phyloP scores from a whole-genome alignment of 768 basidiomycete species.

The Tricholoma flavovirens region DNA sequence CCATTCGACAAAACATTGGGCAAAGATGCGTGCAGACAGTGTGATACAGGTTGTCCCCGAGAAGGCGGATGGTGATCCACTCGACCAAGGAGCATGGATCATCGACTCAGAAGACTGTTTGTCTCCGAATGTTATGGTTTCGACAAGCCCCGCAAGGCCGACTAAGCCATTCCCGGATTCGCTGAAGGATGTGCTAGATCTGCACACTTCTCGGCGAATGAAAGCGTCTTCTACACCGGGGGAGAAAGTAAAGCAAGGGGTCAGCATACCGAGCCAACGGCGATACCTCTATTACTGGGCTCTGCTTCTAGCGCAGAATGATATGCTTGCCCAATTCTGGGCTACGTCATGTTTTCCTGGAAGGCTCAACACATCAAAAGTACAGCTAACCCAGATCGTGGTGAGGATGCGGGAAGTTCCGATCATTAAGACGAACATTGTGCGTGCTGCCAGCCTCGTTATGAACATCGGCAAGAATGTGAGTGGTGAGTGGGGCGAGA shows the following conservation, averaged over 20 bases:
- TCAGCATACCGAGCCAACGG: constrained; percentile 77
- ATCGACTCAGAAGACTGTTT: not conserved
- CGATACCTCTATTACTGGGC: constrained; percentile 81
- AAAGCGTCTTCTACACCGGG: constrained; percentile 31
- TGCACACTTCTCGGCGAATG: constrained; percentile 71
- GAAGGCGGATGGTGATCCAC: constrained; percentile 25
- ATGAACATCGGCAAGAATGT: constrained; percentile 37
- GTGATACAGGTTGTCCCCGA: constrained; percentile 44
- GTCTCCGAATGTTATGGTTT: not conserved
- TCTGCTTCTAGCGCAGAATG: constrained; percentile 45
- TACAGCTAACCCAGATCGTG: constrained; percentile 51
- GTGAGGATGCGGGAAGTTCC: constrained; percentile 57
- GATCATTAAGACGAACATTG: constrained; percentile 42
- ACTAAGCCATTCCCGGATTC: constrained; percentile 28
- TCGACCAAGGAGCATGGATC: not conserved
- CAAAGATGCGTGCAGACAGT: constrained; percentile 40
- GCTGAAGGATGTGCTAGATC: constrained; percentile 52
- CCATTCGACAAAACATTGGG: constrained; percentile 42
- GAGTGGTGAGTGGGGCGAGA: constrained; percentile 12
- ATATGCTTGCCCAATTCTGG: constrained; percentile 50
- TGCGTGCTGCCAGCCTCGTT: constrained; percentile 52
- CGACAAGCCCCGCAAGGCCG: not conserved
- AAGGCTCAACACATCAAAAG: constrained; percentile 31
- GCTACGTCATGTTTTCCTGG: constrained; percentile 17
- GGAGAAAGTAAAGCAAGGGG: constrained; percentile 45